Evolutionary conservation across 148 eudicot genomes (phyloP).

Genomic region (Chenopodium album): DNA sequence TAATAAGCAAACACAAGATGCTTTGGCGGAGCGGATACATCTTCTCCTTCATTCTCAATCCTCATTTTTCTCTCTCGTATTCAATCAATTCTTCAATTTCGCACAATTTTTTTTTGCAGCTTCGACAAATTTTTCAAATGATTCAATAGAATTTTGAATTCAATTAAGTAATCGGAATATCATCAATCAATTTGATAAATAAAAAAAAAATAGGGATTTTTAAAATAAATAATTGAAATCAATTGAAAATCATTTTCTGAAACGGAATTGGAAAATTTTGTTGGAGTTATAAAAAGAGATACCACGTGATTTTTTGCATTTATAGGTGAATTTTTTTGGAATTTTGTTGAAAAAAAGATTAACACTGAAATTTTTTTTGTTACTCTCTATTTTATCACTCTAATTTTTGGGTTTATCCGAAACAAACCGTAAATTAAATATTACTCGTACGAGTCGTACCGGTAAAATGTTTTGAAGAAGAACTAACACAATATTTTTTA

Average conservation of each 20-base stretch:
- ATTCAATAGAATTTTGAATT: no score
- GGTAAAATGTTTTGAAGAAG: no score
- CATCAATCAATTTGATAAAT: no score
- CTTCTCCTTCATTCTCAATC: constrained; percentile 46
- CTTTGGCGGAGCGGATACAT: constrained; percentile 42
- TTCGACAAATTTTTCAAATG: no score
- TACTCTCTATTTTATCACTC: not conserved
- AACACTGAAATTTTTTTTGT: no score
- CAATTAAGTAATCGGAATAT: no score
- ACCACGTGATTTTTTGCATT: not conserved
- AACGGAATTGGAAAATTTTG: not conserved
- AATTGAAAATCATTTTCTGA: no score
- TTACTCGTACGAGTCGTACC: no score
- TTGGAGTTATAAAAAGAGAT: not conserved
- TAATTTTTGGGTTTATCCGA: not conserved
- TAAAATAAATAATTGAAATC: no score
- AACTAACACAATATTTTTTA: no score
- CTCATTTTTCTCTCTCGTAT: constrained; percentile 36
- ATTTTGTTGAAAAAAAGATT: not conserved
- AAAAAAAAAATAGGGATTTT: no score
- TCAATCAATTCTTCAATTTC: not conserved
- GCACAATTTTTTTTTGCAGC: not conserved
- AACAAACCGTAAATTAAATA: not conserved
- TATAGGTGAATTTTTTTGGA: not conserved
- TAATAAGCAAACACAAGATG: constrained; percentile 85